These are phyloP conservation scores for Citrus medica DNA, from an alignment of 345 rosid species.

Conservation along the genomic window DNA sequence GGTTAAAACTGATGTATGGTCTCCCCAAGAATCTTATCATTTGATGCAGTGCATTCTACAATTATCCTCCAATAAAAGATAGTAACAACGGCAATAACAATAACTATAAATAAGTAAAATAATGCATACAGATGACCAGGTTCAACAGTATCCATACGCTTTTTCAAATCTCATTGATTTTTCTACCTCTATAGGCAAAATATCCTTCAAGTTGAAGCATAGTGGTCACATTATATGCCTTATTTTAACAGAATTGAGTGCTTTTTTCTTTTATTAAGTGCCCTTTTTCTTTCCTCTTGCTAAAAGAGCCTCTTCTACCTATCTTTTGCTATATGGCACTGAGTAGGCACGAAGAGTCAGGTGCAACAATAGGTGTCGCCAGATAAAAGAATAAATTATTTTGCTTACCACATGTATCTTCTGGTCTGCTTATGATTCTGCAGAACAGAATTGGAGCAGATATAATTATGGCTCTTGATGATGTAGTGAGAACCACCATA, in stretches of 20 bases:
- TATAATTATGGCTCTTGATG: constrained; percentile 89
- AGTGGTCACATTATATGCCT: neutral
- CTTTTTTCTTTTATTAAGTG: too few relatives aligned
- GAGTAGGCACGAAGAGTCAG: neutral
- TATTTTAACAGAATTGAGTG: neutral
- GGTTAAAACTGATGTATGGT: neutral
- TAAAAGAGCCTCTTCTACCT: neutral
- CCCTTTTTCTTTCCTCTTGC: neutral
- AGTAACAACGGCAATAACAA: neutral
- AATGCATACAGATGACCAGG: neutral
- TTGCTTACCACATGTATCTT: neutral
- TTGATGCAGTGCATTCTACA: neutral
- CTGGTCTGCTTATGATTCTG: constrained; percentile 17
- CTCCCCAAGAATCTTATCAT: neutral
- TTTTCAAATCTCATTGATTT: neutral
- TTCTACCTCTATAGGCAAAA: neutral
- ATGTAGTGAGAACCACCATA: constrained; percentile 77
- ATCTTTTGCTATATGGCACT: neutral
- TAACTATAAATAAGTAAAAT: neutral
- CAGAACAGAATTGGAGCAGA: constrained; percentile 90
- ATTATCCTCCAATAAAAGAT: neutral
- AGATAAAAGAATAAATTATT: neutral
- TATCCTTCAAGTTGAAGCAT: neutral
- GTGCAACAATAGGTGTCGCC: neutral
- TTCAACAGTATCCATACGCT: neutral